Conservation (phyloP, 768 basidiomycete genomes). For the Mycena amicta region DNA sequence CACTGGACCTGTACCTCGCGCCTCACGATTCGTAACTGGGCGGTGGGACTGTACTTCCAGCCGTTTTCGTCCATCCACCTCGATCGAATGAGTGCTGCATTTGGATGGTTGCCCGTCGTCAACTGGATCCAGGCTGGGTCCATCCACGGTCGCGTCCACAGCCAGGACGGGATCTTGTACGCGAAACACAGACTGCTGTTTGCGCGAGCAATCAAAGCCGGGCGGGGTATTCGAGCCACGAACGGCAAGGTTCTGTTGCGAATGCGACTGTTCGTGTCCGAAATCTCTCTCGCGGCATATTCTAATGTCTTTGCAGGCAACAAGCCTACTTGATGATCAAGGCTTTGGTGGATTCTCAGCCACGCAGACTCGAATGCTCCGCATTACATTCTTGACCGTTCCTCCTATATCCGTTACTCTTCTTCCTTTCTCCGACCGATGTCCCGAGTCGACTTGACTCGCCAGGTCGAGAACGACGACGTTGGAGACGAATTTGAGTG, state of each 20-base stretch:
- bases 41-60: conserved; percentile 83
- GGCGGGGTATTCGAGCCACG: conserved; percentile 66
- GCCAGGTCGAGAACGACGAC: too few species aligned
- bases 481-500: too few species aligned
- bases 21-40: conserved; percentile 76
- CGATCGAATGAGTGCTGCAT: conserved; percentile 82
- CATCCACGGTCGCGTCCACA: conserved; percentile 85
- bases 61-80: conserved; percentile 87
- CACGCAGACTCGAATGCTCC: conserved; percentile 9
- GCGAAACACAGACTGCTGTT: conserved; percentile 83
- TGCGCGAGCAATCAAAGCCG: conserved; percentile 71
- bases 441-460: too few species aligned
- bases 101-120: conserved; percentile 82
- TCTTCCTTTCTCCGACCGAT: too few species aligned
- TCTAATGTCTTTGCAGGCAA: conserved; percentile 48
- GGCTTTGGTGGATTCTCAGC: conserved; percentile 18
- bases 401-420: too few species aligned
- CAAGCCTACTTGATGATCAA: conserved; percentile 80
- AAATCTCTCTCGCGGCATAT: not conserved
- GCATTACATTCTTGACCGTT: too few species aligned
- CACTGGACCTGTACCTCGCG: conserved; percentile 75
- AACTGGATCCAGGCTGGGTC: conserved; percentile 73
- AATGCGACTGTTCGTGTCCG: conserved; percentile 83
- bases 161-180: conserved; percentile 87
- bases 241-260: conserved; percentile 81